Percentiles rank a stretch among this genome's conserved stretches.
Conservation (phyloP, 768 basidiomycete genomes). For the Lactarius indigo region DNA sequence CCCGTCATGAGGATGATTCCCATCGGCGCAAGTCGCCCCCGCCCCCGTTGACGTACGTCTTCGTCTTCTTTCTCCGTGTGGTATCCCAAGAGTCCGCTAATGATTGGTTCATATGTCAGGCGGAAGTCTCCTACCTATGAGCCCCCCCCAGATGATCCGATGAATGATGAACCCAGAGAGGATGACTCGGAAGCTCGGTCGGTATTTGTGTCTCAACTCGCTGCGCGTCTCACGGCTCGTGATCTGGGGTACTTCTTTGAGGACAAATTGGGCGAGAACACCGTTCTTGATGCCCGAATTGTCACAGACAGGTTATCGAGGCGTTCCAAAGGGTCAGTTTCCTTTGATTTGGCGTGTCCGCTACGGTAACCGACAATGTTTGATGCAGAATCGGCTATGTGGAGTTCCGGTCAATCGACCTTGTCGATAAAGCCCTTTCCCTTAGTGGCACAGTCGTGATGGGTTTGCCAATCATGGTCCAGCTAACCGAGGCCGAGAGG, state of each 20-base stretch:
- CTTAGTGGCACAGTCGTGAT: constrained; percentile 95
- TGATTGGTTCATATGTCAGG: constrained; percentile 35
- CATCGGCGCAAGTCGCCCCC: constrained; percentile 28
- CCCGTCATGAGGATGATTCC: constrained; percentile 43
- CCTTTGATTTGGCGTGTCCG: background rate
- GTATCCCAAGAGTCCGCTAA: constrained; percentile 7
- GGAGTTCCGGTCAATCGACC: constrained; percentile 87
- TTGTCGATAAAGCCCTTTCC: constrained; percentile 86
- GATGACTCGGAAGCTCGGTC: constrained; percentile 98
- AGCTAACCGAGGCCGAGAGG: constrained; percentile 95
- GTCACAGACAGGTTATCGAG: constrained; percentile 94
- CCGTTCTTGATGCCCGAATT: constrained; percentile 93
- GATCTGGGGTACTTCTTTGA: constrained; percentile 99
- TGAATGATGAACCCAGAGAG: constrained; percentile 89
- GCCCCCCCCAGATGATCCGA: constrained; percentile 54
- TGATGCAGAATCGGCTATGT: constrained; percentile 83
- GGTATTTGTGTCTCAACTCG: constrained; percentile 97
- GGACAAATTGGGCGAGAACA: constrained; percentile 89
- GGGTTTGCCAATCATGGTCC: constrained; percentile 96
- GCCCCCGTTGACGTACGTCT: constrained; percentile 45
- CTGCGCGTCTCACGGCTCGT: constrained; percentile 92
- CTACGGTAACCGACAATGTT: background rate
- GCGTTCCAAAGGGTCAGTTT: constrained; percentile 90
- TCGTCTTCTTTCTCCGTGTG: constrained; percentile 25
- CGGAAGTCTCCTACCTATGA: constrained; percentile 73